phyloP scores from a whole-genome alignment of 345 rosid species.

The Syzygium aromaticum region DNA sequence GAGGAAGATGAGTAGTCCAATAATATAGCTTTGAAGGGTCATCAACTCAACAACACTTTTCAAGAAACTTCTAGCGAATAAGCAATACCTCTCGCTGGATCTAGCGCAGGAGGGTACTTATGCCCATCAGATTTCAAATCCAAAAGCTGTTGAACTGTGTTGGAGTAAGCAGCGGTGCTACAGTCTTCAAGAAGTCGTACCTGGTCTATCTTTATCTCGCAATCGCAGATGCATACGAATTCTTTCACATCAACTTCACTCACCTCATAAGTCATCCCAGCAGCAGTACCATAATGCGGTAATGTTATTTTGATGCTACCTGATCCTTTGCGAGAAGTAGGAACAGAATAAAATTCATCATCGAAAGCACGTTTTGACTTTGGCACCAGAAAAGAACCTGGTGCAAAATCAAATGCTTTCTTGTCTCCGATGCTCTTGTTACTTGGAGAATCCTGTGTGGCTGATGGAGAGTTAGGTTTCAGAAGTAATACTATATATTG shows the following conservation, averaged over 20 bases:
- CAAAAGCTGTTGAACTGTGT: slow-evolving; percentile 73
- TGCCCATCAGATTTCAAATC: slow-evolving; percentile 51
- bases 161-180: slow-evolving; percentile 61
- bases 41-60: background rate
- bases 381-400: slow-evolving; percentile 59
- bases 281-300: slow-evolving; percentile 63
- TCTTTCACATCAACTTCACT: slow-evolving; percentile 59
- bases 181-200: slow-evolving; percentile 64
- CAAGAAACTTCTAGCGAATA: background rate
- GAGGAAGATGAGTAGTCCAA: background rate
- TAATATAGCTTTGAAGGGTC: background rate
- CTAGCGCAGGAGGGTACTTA: slow-evolving; percentile 68
- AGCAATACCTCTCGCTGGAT: slow-evolving; percentile 62
- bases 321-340: slow-evolving; percentile 54
- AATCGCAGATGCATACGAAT: slow-evolving; percentile 51
- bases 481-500: slow-evolving; percentile 69
- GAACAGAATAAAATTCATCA: slow-evolving; percentile 42
- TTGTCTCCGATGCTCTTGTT: slow-evolving; percentile 29
- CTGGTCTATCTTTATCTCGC: slow-evolving; percentile 51
- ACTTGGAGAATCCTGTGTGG: slow-evolving; percentile 31
- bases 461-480: slow-evolving; percentile 54
- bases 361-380: slow-evolving; percentile 63
- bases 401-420: slow-evolving; percentile 37
- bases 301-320: slow-evolving; percentile 53
- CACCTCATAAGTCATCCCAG: slow-evolving; percentile 83